phyloP scores from a whole-genome alignment of 2,329 filamentous ascomycete genomes.

The Dactylellina drechsleri region DNA sequence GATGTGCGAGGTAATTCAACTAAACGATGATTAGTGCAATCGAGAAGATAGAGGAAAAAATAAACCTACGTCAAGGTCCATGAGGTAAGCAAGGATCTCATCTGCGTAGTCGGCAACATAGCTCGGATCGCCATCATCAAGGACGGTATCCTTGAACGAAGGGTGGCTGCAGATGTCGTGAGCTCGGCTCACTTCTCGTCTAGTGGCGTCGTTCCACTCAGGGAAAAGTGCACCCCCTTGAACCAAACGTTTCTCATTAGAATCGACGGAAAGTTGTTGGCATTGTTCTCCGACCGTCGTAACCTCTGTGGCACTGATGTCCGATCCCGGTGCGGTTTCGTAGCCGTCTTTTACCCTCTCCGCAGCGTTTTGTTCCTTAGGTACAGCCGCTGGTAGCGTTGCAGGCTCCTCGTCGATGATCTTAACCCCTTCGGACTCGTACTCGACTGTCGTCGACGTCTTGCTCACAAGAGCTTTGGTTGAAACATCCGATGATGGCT shows the following conservation, averaged over 20 bases:
- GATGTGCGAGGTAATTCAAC: conserved; percentile 83
- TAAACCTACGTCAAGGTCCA: conserved; percentile 31
- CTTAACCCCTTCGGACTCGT: not conserved
- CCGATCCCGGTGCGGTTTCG: not conserved
- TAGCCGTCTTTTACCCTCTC: not conserved
- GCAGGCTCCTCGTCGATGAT: not conserved
- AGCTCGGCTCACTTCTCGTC: conserved; percentile 13
- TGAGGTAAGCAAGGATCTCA: conserved; percentile 23
- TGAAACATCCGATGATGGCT: not conserved
- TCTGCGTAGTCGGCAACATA: conserved; percentile 32
- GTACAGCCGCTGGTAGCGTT: not conserved
- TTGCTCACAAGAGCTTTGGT: not conserved
- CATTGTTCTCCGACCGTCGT: not conserved
- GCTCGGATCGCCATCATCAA: conserved; percentile 48
- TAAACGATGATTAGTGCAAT: conserved; percentile 61
- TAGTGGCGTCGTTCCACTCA: conserved; percentile 17
- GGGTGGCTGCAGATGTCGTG: conserved; percentile 1
- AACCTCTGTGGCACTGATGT: not conserved
- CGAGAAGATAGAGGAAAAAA: not conserved
- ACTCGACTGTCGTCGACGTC: not conserved
- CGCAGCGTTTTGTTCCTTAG: not conserved
- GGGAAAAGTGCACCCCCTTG: not conserved
- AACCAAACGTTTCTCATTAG: not conserved
- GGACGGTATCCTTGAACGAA: conserved; percentile 47
- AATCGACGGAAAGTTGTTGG: not conserved